phyloP scores from a whole-genome alignment of 306 rosid genomes.

The Cicer arietinum region DNA sequence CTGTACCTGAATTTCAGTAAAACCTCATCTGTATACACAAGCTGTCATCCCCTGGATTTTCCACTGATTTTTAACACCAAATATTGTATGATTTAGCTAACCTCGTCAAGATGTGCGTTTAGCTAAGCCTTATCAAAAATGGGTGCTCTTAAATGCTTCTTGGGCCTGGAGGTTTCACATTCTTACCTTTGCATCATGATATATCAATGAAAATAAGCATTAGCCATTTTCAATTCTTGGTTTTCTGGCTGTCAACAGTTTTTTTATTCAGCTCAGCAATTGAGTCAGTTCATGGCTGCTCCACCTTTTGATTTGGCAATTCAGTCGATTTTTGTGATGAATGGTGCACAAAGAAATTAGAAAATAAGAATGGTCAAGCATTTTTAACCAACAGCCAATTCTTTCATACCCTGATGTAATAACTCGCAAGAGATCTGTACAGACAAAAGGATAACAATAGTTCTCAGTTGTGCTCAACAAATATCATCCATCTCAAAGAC shows the following conservation, averaged over 20 bases:
- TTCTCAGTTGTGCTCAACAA: constrained; percentile 9
- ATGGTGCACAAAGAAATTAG: background rate
- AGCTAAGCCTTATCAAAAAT: background rate
- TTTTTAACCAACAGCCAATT: background rate
- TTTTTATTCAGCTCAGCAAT: background rate
- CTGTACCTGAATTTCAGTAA: no score
- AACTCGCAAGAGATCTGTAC: background rate
- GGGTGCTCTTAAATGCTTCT: no score
- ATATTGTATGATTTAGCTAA: no score
- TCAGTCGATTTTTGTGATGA: background rate
- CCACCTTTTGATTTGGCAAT: background rate
- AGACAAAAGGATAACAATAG: background rate
- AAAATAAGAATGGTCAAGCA: constrained; percentile 8
- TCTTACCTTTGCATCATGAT: no score
- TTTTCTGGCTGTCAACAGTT: background rate
- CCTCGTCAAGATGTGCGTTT: background rate
- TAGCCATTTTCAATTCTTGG: background rate
- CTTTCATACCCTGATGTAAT: constrained; percentile 6
- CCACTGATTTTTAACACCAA: no score
- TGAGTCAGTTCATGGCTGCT: constrained; percentile 3
- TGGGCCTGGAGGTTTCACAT: no score
- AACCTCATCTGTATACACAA: no score
- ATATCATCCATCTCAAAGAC: background rate
- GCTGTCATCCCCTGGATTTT: no score
- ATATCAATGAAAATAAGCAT: background rate